Evolutionary conservation across 495 filamentous ascomycete species (phyloP).

Genomic region (Xylaria bambusicola): DNA sequence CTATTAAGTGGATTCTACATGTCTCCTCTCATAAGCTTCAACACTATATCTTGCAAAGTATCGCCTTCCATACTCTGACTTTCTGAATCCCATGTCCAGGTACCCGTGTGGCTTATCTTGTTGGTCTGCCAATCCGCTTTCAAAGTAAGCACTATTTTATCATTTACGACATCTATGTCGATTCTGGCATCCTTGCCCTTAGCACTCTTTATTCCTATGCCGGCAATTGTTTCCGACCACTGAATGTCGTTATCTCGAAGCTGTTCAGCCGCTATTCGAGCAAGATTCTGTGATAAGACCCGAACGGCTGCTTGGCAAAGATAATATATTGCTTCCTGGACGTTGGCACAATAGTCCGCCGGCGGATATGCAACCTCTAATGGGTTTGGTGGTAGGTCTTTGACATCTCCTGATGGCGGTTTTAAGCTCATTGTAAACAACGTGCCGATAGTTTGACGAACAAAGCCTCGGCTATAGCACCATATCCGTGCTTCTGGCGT

Average conservation of each 20-base stretch:
- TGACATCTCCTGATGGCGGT: slow-evolving; percentile 21
- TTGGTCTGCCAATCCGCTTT: slow-evolving; percentile 13
- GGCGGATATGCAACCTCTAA: slow-evolving; percentile 30
- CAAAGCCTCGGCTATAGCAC: slow-evolving; percentile 30
- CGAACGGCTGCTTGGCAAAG: slow-evolving; percentile 27
- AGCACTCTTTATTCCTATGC: slow-evolving; percentile 17
- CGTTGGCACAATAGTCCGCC: slow-evolving; percentile 27
- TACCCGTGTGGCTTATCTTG: background rate
- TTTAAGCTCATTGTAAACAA: slow-evolving; percentile 36
- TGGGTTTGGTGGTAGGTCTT: slow-evolving; percentile 20
- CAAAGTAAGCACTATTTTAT: slow-evolving; percentile 21
- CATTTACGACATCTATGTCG: slow-evolving; percentile 16
- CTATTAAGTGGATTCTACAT: background rate
- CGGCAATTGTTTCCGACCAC: slow-evolving; percentile 21
- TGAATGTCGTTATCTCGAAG: slow-evolving; percentile 21
- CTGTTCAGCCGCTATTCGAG: slow-evolving; percentile 9
- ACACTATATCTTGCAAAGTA: slow-evolving; percentile 8
- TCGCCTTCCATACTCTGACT: background rate
- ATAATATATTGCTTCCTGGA: slow-evolving; percentile 30
- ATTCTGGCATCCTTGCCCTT: slow-evolving; percentile 18
- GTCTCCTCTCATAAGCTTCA: slow-evolving; percentile 9
- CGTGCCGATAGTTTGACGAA: slow-evolving; percentile 30
- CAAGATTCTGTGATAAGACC: slow-evolving; percentile 21
- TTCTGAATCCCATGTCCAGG: slow-evolving; percentile 14
- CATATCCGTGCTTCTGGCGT: slow-evolving; percentile 38